A percentile compares a stretch with the other conserved stretches of the same genome.
Conservation (phyloP, 441 rosid genomes). For the Populus hybrid region DNA sequence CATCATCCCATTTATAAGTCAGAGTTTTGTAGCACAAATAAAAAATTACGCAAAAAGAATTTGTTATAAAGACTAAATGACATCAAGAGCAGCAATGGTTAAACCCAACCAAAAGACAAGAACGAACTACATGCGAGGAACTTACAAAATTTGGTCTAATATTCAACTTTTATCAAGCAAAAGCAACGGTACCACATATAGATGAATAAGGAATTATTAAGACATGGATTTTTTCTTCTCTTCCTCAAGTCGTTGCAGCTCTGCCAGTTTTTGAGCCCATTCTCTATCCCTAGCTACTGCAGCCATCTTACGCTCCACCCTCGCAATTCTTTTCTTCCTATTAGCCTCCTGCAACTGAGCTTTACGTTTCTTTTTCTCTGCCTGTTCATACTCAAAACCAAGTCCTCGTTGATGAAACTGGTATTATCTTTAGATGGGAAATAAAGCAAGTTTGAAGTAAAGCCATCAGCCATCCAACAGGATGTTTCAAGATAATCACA, state of each 20-base stretch:
- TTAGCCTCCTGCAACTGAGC: constrained; percentile 77
- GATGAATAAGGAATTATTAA: constrained; percentile 5
- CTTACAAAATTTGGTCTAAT: background rate
- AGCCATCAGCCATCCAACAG: background rate
- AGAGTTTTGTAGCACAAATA: too few species aligned
- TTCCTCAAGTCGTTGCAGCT: constrained; percentile 69
- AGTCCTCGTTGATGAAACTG: background rate
- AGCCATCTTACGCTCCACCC: constrained; percentile 93
- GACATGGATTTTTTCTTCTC: constrained; percentile 66
- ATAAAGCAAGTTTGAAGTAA: background rate
- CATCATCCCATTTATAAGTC: background rate
- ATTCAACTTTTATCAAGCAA: background rate
- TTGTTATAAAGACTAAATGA: background rate
- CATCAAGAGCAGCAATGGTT: background rate
- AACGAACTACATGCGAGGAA: background rate
- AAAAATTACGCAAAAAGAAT: background rate
- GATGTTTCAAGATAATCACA: background rate
- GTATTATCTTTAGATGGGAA: background rate
- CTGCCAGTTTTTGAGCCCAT: constrained; percentile 72
- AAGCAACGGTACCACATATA: background rate
- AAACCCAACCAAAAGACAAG: background rate
- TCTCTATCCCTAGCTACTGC: constrained; percentile 89
- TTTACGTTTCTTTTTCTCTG: constrained; percentile 90
- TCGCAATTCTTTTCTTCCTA: constrained; percentile 59
- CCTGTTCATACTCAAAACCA: constrained; percentile 38